Evolutionary conservation across 2,329 filamentous ascomycete species (phyloP).

Genomic region (Dendrostoma leiphaemia): DNA sequence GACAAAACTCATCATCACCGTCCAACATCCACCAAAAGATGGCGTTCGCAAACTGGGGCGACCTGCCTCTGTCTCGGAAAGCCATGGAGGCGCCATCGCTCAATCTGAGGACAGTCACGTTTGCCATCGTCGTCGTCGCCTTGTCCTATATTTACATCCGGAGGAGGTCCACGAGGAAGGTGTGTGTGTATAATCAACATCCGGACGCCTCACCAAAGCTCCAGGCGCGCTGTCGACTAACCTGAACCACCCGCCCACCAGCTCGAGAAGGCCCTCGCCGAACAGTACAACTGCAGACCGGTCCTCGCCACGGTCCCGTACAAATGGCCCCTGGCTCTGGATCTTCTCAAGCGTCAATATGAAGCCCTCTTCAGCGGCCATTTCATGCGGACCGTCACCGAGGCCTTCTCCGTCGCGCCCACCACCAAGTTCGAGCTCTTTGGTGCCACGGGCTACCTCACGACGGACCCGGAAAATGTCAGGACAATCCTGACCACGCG

Average conservation of each 20-base stretch:
- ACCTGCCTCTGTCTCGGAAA: background rate
- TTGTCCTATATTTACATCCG: background rate
- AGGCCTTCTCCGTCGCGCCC: constrained; percentile 14
- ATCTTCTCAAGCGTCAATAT: constrained; percentile 21
- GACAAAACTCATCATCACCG: background rate
- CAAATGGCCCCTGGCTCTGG: constrained; percentile 22
- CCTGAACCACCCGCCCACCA: background rate
- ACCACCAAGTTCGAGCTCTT: constrained; percentile 19
- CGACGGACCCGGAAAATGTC: constrained; percentile 27
- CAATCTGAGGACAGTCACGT: background rate
- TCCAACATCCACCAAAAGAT: background rate
- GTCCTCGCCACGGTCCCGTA: constrained; percentile 18
- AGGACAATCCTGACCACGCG: constrained; percentile 26
- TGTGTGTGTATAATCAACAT: background rate
- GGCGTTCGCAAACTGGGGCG: background rate
- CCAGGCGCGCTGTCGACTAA: background rate
- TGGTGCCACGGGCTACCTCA: constrained; percentile 17
- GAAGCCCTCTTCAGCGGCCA: constrained; percentile 11
- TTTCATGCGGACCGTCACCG: constrained; percentile 17
- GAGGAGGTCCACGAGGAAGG: background rate
- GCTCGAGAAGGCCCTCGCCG: constrained; percentile 10
- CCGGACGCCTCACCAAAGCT: no score
- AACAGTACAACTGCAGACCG: constrained; percentile 20
- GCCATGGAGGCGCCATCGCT: no score
- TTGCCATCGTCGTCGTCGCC: background rate